These are phyloP conservation scores for Purshia tridentata DNA, from an alignment of 306 rosid genomes.

Conservation along the genomic window DNA sequence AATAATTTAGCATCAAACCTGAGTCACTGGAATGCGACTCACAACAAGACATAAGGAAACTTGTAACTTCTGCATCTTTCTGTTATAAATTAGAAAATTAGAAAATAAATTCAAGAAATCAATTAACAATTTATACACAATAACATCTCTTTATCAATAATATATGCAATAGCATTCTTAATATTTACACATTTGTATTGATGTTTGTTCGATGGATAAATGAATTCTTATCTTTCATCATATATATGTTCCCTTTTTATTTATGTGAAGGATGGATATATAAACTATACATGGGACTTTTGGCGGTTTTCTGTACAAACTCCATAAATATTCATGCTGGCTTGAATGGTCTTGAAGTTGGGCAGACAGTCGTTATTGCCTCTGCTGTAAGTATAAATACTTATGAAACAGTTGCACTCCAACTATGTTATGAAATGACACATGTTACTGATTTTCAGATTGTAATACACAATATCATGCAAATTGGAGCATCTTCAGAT, in stretches of 20 bases:
- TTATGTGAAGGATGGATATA: constrained; percentile 72
- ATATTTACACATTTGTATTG: not conserved
- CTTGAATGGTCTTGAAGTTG: constrained; percentile 84
- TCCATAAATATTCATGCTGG: constrained; percentile 97
- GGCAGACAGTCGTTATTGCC: constrained; percentile 82
- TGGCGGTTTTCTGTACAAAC: constrained; percentile 97
- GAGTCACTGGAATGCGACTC: not conserved
- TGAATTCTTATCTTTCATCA: not conserved
- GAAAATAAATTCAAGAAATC: no score
- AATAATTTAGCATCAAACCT: not conserved
- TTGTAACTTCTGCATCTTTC: not conserved
- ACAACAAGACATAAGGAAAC: not conserved
- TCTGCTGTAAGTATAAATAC: constrained; percentile 60
- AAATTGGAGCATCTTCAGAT: constrained; percentile 75
- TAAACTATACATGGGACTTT: constrained; percentile 89
- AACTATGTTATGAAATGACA: constrained; percentile 24
- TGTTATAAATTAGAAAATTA: not conserved
- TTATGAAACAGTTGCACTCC: constrained; percentile 15
- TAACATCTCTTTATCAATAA: no score
- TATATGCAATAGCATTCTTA: not conserved
- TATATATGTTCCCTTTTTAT: not conserved
- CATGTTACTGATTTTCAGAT: constrained; percentile 50
- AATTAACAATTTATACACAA: not conserved
- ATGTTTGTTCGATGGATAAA: constrained; percentile 14
- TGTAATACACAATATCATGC: constrained; percentile 74